Percentiles rank a stretch among this genome's conserved stretches.
These are phyloP conservation scores for Cladosporium sp. DNA, from an alignment of 2,329 filamentous ascomycete species.

Conservation along the genomic window DNA sequence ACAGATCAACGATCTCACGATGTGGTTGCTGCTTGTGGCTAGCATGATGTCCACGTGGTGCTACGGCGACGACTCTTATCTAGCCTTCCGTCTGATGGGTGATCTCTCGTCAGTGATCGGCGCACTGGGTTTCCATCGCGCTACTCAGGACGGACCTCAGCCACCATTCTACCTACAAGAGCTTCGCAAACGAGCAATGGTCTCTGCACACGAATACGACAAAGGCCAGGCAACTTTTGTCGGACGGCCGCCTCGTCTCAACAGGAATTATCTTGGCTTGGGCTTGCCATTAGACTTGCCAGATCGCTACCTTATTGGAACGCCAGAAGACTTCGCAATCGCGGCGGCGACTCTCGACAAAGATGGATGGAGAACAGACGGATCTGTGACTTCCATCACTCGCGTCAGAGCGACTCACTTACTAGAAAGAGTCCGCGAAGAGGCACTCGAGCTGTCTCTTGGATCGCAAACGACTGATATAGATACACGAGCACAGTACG, in stretches of 20 bases:
- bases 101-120: conserved; percentile 3
- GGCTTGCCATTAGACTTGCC: conserved; percentile 6
- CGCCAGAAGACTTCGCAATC: not conserved
- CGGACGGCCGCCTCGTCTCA: conserved; percentile 11
- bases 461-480: not conserved
- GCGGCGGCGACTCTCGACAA: not conserved
- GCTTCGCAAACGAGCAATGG: conserved; percentile 5
- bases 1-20: conserved; percentile 11
- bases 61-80: conserved; percentile 12
- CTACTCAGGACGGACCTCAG: not conserved
- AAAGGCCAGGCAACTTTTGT: conserved; percentile 6
- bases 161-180: conserved; percentile 8
- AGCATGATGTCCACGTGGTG: conserved; percentile 12
- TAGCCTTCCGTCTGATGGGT: conserved; percentile 9
- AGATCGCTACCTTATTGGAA: not conserved
- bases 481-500: not conserved
- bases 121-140: conserved; percentile 12
- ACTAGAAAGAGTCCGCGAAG: not conserved
- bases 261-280: not conserved
- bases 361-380: not conserved
- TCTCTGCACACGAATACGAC: conserved; percentile 7
- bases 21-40: not conserved
- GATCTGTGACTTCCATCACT: not conserved
- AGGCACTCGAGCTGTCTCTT: not conserved
- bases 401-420: not conserved